Conservation (phyloP, 768 basidiomycete species). For the Boletellus ananas region DNA sequence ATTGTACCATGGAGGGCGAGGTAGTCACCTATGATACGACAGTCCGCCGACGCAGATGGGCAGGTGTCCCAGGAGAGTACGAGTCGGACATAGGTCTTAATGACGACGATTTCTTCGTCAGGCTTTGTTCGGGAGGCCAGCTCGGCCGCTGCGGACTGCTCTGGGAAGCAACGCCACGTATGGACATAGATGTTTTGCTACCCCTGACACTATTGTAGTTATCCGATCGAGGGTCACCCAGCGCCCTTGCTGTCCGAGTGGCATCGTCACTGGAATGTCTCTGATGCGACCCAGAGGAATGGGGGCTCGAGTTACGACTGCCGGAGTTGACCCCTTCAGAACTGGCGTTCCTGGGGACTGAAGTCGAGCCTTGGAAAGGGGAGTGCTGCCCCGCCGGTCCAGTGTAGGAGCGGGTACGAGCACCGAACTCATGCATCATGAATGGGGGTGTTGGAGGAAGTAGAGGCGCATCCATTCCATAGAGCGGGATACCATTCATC, state of each 20-base stretch:
- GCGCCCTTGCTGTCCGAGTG: conserved; percentile 9
- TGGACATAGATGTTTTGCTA: conserved; percentile 7
- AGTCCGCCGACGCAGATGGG: conserved; percentile 16
- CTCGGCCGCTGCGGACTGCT: conserved; percentile 21
- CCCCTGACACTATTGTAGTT: conserved; percentile 17
- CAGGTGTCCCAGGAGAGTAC: conserved; percentile 11
- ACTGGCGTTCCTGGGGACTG: conserved; percentile 24
- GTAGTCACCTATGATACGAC: conserved; percentile 18
- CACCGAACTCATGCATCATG: conserved; percentile 58
- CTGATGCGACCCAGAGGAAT: conserved; percentile 22
- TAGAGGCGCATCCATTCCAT: conserved; percentile 60
- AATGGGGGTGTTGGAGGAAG: conserved; percentile 73
- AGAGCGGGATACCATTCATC: conserved; percentile 40
- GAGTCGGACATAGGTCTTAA: conserved; percentile 15
- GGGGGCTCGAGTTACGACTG: conserved; percentile 18
- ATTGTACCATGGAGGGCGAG: neutral
- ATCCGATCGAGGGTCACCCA: conserved; percentile 10
- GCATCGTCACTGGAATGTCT: conserved; percentile 33
- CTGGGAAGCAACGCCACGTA: conserved; percentile 8
- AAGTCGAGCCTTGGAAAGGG: conserved; percentile 18
- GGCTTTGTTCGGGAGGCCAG: conserved; percentile 20
- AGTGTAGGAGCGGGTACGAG: conserved; percentile 36
- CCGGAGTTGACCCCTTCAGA: conserved; percentile 18
- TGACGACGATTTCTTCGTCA: conserved; percentile 11
- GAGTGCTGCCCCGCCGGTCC: conserved; percentile 33